Conservation (phyloP, 345 rosid species). For the Lepidium didymum region DNA sequence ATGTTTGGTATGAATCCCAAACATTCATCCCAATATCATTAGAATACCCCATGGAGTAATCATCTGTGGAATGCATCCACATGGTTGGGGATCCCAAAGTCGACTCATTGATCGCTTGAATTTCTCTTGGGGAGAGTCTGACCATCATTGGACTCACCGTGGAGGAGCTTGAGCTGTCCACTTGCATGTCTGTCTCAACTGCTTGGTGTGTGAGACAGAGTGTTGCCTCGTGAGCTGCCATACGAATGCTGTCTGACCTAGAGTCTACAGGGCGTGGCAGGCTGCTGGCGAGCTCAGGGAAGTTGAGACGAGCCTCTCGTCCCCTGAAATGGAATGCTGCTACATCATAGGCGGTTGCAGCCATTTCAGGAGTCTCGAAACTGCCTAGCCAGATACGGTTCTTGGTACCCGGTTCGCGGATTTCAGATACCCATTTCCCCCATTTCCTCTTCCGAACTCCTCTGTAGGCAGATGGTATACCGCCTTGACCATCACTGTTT, state of each 20-base stretch:
- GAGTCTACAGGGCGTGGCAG: constrained; percentile 68
- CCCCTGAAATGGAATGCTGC: constrained; percentile 82
- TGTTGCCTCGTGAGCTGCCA: constrained; percentile 76
- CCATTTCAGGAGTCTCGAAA: constrained; percentile 85
- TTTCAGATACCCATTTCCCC: constrained; percentile 99
- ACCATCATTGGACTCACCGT: constrained; percentile 41
- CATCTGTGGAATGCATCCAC: constrained; percentile 47
- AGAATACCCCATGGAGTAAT: constrained; percentile 7
- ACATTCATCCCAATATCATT: constrained; percentile 13
- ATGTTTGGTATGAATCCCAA: constrained; percentile 27
- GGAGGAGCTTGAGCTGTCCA: constrained; percentile 16
- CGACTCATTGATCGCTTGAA: constrained; percentile 79
- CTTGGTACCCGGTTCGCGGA: constrained; percentile 83
- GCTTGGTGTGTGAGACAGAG: constrained; percentile 21
- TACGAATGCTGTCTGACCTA: constrained; percentile 49
- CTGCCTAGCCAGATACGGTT: constrained; percentile 90
- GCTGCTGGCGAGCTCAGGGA: constrained; percentile 48
- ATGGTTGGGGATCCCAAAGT: constrained; percentile 80
- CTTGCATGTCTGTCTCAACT: constrained; percentile 18
- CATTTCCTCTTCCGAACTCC: constrained; percentile 87
- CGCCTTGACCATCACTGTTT: constrained; percentile 6
- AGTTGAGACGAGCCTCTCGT: constrained; percentile 68
- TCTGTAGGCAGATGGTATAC: constrained; percentile 37
- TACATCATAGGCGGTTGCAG: constrained; percentile 86
- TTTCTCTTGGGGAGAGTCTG: constrained; percentile 64